Percentiles rank a stretch among this genome's conserved stretches.
Evolutionary conservation across 495 filamentous ascomycete genomes (phyloP).

Genomic region (Amorphotheca resinae): DNA sequence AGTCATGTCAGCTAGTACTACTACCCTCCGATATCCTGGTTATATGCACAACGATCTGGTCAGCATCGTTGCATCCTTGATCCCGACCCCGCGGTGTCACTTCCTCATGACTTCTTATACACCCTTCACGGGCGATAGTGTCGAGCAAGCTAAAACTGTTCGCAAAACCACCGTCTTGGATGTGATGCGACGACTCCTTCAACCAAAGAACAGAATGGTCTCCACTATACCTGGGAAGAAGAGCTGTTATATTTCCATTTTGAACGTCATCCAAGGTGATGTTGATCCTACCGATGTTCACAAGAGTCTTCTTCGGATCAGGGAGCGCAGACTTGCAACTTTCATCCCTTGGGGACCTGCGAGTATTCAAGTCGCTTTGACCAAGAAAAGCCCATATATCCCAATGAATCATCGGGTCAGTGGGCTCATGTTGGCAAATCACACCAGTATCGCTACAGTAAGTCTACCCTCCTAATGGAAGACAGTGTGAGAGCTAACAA

Average conservation of each 20-base stretch:
- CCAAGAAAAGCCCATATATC: constrained; percentile 91
- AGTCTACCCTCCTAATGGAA: constrained; percentile 13
- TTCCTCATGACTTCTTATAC: constrained; percentile 98
- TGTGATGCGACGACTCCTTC: constrained; percentile 89
- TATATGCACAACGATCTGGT: constrained; percentile 99
- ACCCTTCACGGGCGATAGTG: constrained; percentile 88
- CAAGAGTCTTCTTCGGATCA: constrained; percentile 92
- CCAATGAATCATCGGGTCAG: constrained; percentile 85
- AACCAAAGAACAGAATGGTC: constrained; percentile 99
- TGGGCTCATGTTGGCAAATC: constrained; percentile 94
- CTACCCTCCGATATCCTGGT: constrained; percentile 88
- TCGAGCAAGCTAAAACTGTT: constrained; percentile 92
- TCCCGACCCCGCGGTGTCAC: constrained; percentile 91
- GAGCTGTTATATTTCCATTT: constrained; percentile 96
- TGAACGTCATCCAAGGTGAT: constrained; percentile 97
- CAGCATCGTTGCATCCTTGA: constrained; percentile 88
- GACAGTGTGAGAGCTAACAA: constrained; percentile 3
- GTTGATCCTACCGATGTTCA: constrained; percentile 95
- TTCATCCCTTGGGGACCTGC: constrained; percentile 99
- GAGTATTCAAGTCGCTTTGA: constrained; percentile 91
- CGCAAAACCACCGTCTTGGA: constrained; percentile 96
- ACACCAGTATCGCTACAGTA: constrained; percentile 89
- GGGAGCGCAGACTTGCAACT: constrained; percentile 83
- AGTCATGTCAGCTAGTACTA: constrained; percentile 97
- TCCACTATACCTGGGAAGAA: constrained; percentile 90